Base-by-base conservation (phyloP, 2,329 filamentous ascomycete genomes). In the Sarocladiaceae sp. region DNA sequence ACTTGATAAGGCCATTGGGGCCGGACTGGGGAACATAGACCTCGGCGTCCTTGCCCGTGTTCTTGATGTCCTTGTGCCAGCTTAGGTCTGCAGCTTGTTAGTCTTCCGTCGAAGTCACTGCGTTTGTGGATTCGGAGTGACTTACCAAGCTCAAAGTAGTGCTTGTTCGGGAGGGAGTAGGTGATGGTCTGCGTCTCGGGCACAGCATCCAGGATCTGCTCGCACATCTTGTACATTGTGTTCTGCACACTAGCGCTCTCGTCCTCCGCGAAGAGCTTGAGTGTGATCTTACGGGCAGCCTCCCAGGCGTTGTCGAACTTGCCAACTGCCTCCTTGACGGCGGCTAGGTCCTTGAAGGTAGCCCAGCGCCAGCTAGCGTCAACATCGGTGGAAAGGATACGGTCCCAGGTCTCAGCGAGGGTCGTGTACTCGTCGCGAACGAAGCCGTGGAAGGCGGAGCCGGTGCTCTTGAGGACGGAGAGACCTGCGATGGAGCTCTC, bases 221-320 rank as follows among this genome's bases (percentile, higher is more conserved):
- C 85, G 56, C 79, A 82, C 91, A 98, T 98, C 73, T 96, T 94
- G 73, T 96, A 98, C 93, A 98, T 97, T 49, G 91, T 97, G 56
- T 83, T 83, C 70, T 98, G 93, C 19, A 98, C 93, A 56, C 88
- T 95, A 37, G 93, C 87, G 57, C 88, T 95, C 60, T 89, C 75
- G 59, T 98, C 90, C 59, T 83, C 79, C 33, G 93, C 91, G 58
- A 98, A 98, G 0, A 82, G 86, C 69, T 86, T 85, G 63, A 96
- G 74, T n/a, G 90, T 96, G 62, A 94, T 93, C 44, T 74, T 71
- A 49, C 88, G 76, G n/a, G 88, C 88, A 44, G 76, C 74, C 52
- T 82, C 72, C 76, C 83, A 96, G 16, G 90, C 87, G 50, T 72
- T 67, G 62, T 96, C 83, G 62, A 97, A 98, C 54, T 78, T 75